Base-by-base conservation (phyloP, 495 filamentous ascomycete species). In the Filosporella fistucella region DNA sequence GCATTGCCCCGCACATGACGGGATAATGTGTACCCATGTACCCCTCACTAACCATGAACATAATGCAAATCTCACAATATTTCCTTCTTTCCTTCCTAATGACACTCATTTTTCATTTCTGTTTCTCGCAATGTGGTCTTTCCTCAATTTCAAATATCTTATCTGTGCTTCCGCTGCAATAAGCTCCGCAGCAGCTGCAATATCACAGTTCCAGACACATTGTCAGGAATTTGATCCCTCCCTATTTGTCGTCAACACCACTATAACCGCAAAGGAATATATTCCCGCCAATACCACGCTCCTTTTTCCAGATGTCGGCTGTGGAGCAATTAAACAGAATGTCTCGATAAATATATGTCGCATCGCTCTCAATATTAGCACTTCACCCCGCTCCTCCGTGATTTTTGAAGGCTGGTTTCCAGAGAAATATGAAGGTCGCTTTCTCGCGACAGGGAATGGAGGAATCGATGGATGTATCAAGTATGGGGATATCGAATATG, bases 381-480 rank as follows among this genome's bases (percentile, higher is more conserved):
- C 80, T 0, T 80, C 76, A 17, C 58, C 69, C 40, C 63, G 60
- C 35, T 78, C 75, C 18, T 65, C 72, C 23, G 74, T 82, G 32
- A 73, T 65, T 2, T 61, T 81, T 32, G 78, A 83, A 57, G 64
- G 74, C 13, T 85, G 78, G 77, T 63, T 85, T 18, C 82, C 81
- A 23, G 53, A 54, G 16, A 58, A 52, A 2, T 82, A 72, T 53
- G 68, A 63, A 22, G 70, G 72, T 7, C 68, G 76, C 4, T 75
- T 80, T 51, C 36, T 80, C 33, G 66, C 68, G 9, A 81, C 77
- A 0, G 78, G 78, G 2, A 80, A 80, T 51, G 76, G 76, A 4
- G 78, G 77, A 20, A 65, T 77, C 22, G 69, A 67, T 45, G 77
- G 78, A 9, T 80, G 78, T 68, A 67, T 59, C 17, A 62, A 61